Evolutionary conservation across 441 rosid genomes (phyloP).

Genomic region (Populus trichocarpa): DNA sequence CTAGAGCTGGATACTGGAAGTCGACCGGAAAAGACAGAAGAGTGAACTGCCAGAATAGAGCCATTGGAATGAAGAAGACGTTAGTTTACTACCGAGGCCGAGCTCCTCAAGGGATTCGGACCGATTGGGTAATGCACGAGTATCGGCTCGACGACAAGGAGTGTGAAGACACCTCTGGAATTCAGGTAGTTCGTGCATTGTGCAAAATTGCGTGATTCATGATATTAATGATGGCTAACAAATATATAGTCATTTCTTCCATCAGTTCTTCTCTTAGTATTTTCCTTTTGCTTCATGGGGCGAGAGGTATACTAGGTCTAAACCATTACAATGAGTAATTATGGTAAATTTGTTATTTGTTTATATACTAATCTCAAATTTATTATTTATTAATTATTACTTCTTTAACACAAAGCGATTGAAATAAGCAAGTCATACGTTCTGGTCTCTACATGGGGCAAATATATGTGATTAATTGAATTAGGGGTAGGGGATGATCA

Average conservation of each 20-base stretch:
- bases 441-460: too few species aligned
- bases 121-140: slow-evolving; percentile 96
- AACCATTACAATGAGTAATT: too few species aligned
- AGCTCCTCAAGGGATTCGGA: slow-evolving; percentile 86
- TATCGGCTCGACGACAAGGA: slow-evolving; percentile 87
- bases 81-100: slow-evolving; percentile 83
- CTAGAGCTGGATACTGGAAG: slow-evolving; percentile 90
- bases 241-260: not conserved
- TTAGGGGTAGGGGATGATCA: too few species aligned
- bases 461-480: too few species aligned
- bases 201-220: not conserved
- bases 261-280: not conserved
- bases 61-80: slow-evolving; percentile 93
- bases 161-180: slow-evolving; percentile 63
- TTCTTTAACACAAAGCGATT: too few species aligned
- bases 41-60: slow-evolving; percentile 56
- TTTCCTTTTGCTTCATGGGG: too few species aligned
- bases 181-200: slow-evolving; percentile 57
- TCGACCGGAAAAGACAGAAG: slow-evolving; percentile 87
- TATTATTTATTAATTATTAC: too few species aligned
- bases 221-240: not conserved
- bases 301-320: too few species aligned
- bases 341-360: too few species aligned
- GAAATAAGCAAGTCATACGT: too few species aligned
- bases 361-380: too few species aligned